Base-by-base conservation (phyloP, 2,329 filamentous ascomycete species). In the Talaromyces sp. region DNA sequence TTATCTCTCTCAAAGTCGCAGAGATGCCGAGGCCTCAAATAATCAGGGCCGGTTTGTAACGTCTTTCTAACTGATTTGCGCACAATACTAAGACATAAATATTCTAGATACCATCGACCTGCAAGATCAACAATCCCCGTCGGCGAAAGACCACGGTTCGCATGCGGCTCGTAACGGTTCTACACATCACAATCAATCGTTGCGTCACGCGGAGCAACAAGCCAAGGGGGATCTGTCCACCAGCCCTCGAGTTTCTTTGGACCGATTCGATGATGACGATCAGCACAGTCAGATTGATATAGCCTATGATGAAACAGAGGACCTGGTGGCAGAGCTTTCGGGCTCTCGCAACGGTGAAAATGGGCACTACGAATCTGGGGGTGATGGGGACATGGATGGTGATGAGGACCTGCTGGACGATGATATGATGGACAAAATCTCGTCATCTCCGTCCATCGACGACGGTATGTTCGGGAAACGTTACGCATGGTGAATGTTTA, bases 371-470 rank as follows among this genome's bases (percentile, higher is more conserved):
- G 55, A 26, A 31, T 62, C 58, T 35, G 63, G 65, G 2, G 71
- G 74, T 51, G 84, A 86, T 56, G 76, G 71, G 14, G 81, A 84
- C 58, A 73, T 80, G 65, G 49, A 26, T 9, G 86, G 86, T 55
- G 87, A 88, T 68, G 89, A 82, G 54, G 85, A 85, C 63, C 84
- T 90, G 69, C 79, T 92, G 74, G 92, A 96, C 71, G 87, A 97
- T 77, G 93, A 98, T 76, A 87, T 96, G 87, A 91, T 96, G 89
- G 95, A 98, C 80, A 95, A 95, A 77, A 97, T 99, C 67, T 98
- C 93, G 70, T 98, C 93, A 77, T 98, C 93, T 70, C 95, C 95
- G 73, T 98, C 93, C 69, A 99, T 99, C 77, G 92, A 96, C 82
- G 93, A 98, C 89, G 93, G 93, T 99, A 87, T 84, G 92, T 95